Base-by-base conservation (phyloP, 2,329 filamentous ascomycete genomes). In the Ascochyta rabiei region DNA sequence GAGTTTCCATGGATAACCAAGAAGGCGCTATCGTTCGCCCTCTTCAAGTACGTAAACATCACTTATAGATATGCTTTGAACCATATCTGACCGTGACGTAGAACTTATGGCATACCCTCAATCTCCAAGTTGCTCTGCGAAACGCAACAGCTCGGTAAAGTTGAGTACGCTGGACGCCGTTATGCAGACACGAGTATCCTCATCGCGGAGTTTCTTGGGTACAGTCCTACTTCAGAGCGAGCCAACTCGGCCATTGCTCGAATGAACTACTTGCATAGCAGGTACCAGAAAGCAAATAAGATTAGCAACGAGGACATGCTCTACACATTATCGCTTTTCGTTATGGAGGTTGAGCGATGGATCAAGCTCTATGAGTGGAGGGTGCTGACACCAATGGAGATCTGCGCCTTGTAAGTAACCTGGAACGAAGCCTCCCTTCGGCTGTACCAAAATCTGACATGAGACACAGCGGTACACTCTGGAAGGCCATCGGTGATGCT, bases 291-390 rank as follows among this genome's bases (percentile, higher is more conserved):
- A 42, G 76, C 81, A 0, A 83, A 84, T 34, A 82, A 82, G 62
- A 89, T 89, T 59, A 77, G 77, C 5, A 82, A 88, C 41, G 77
- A 81, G 13, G 87, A 89, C 59, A 80, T 89, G 77, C 77, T 89
- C 0, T 89, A 87, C 70, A 89, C 86, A 0, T 77, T 89, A 0
- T 77, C 80, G 12, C 70, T 90, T 0, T 90, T 90, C 68, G 81
- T 89, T 16, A 77, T 82, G 0, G 86, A 91, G 67, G 88, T 89
- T 0, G 72, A 83, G 26, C 78, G 81, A 13, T 91, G 88, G 79
- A 81, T 89, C 28, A 70, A 80, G 5, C 76, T 76, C 6, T 89
- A 86, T 64, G 90, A 93, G 69, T 93, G 89, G 89, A 83, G 90
- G 2, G 34, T 76, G 4, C 71, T 90, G 19, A 87, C 82, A 15